phyloP scores from a whole-genome alignment of 768 basidiomycete species.

The Chalciporus piperatus region DNA sequence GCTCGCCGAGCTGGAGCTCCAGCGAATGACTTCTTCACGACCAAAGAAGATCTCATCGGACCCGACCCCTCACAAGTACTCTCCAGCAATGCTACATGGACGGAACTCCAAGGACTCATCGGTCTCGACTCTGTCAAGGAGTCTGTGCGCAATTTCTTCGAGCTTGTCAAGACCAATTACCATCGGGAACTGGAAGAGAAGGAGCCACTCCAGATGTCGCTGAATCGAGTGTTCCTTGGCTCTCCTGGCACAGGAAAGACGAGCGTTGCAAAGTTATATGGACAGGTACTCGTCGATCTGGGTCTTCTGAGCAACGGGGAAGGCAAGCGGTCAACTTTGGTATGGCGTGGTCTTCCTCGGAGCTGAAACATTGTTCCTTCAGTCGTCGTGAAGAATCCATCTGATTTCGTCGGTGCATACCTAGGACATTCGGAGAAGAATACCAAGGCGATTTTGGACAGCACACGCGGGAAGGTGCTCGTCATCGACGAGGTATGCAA shows the following conservation, averaged over 20 bases:
- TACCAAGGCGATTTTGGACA: slow-evolving; percentile 60
- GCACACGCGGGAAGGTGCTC: slow-evolving; percentile 60
- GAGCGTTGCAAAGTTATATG: slow-evolving; percentile 65
- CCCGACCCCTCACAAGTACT: slow-evolving; percentile 56
- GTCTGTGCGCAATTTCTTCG: slow-evolving; percentile 46
- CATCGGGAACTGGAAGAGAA: slow-evolving; percentile 56
- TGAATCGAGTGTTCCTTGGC: slow-evolving; percentile 66
- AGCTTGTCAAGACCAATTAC: slow-evolving; percentile 52
- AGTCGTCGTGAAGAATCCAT: slow-evolving; percentile 68
- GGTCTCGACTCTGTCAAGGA: slow-evolving; percentile 60
- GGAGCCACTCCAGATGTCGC: slow-evolving; percentile 49
- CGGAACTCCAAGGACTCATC: slow-evolving; percentile 46
- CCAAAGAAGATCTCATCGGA: slow-evolving; percentile 59
- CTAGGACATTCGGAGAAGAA: slow-evolving; percentile 62
- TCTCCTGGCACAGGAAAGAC: slow-evolving; percentile 74
- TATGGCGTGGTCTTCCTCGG: too few relatives aligned
- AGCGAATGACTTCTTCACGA: slow-evolving; percentile 51
- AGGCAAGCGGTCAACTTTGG: slow-evolving; percentile 23
- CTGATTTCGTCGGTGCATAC: slow-evolving; percentile 61
- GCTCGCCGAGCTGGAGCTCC: slow-evolving; percentile 37
- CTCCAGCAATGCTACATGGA: slow-evolving; percentile 47
- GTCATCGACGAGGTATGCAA: slow-evolving; percentile 60
- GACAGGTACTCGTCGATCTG: slow-evolving; percentile 57
- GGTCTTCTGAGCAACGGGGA: slow-evolving; percentile 70
- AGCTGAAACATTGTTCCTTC: neutral